Percentiles rank a stretch among this genome's conserved stretches.
These are phyloP conservation scores for Wickerhamiella musiphila DNA, from an alignment of 805 yeast species.

Conservation along the genomic window DNA sequence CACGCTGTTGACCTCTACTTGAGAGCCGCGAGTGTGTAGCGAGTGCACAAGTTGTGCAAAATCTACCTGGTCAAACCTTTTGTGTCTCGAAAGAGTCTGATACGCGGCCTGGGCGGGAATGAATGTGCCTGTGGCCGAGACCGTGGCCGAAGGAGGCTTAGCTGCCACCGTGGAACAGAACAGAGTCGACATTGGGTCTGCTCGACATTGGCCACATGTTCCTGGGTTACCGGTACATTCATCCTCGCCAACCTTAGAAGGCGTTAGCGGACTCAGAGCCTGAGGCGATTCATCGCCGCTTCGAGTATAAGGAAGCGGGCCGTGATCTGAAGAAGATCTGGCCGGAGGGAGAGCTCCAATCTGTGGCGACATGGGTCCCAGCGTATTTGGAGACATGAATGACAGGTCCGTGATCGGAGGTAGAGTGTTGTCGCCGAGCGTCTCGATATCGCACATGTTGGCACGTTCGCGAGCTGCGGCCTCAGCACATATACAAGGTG, in stretches of 20 bases:
- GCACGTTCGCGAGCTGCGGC: constrained; percentile 30
- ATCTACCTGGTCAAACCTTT: constrained; percentile 55
- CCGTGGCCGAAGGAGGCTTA: constrained; percentile 11
- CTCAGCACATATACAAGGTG: constrained; percentile 85
- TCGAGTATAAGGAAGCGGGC: constrained; percentile 7
- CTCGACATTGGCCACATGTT: constrained; percentile 64
- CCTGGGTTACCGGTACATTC: constrained; percentile 78
- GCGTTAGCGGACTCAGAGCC: constrained; percentile 6
- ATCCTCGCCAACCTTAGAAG: constrained; percentile 8
- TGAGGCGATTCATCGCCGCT: constrained; percentile 8
- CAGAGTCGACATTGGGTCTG: constrained; percentile 72
- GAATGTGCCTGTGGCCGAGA: constrained; percentile 25
- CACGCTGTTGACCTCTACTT: constrained; percentile 80
- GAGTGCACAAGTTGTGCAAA: constrained; percentile 58
- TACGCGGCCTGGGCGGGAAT: constrained; percentile 87
- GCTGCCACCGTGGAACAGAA: constrained; percentile 77
- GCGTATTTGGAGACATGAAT: constrained; percentile 14
- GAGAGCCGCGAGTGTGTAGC: constrained; percentile 68
- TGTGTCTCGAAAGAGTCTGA: constrained; percentile 68
- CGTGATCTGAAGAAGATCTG: background rate
- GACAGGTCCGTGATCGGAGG: constrained; percentile 9
- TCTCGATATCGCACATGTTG: constrained; percentile 17
- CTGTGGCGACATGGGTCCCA: constrained; percentile 23
- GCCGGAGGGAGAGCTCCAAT: constrained; percentile 4
- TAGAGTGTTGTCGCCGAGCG: constrained; percentile 12